Evolutionary conservation across 495 filamentous ascomycete genomes (phyloP), one percentile per base, ranked within the genome.

Genomic region (Lindgomyces ingoldianus): DNA sequence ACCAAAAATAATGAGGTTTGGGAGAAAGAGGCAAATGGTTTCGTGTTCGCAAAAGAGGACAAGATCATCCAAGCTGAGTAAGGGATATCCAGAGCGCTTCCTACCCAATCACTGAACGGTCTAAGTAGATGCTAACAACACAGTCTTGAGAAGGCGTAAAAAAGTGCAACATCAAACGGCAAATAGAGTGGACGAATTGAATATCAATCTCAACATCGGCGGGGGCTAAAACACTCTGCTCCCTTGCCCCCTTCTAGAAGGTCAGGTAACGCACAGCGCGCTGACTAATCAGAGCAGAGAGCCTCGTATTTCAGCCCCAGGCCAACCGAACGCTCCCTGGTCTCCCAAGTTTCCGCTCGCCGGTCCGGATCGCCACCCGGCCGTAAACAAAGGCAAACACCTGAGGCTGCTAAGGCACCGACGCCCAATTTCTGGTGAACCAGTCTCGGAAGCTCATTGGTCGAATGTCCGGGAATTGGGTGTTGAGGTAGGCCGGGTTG

Each of bases 381-480:
- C 33, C 33, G 33, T 39, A 39, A 39, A 39, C n/a, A 39, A 39
- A 39, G 33, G 33, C 33, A 39, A 14, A 39, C 14, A 14, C 6
- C 60, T 18, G 49, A 29, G 30, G 48, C 41, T 18, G 1, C 22
- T 26, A 65, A 33, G 62, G 62, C 47, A 65, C 62, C 19, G 55
- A 54, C n/a, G 55, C 62, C 62, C 62, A 65, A 29, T 65, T 65
- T 6, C 61, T 51, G 0, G 48, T 26, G 55, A 77, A 71, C 81
- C 81, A 84, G 26, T 77, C 72, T 50, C 71, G 69, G 60, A 83
- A 81, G 8, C 63, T 46, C n/a, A 67, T 72, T 16, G 79, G 74
- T 24, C 57, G 65, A 18, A 81, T 61, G 47, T 76, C 72, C 24
- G 79, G 76, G 61, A 76, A 76, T 42, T 73, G 52, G 4, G 62